phyloP scores from a whole-genome alignment of 2,329 filamentous ascomycete species.

The Thelonectria blattea region DNA sequence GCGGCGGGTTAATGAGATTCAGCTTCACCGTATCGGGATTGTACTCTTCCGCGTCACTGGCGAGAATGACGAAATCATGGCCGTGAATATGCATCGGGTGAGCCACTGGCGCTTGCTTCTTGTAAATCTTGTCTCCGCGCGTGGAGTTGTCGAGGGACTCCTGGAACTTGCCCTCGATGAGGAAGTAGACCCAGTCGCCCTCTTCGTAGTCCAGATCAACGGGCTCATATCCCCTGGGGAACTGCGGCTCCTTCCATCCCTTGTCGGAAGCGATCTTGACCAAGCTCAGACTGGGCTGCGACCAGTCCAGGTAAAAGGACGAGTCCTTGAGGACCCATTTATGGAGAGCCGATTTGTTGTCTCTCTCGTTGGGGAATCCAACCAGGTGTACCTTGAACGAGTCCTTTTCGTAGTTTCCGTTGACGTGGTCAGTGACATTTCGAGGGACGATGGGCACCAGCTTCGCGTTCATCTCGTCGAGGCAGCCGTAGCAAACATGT shows the following conservation, averaged over 20 bases:
- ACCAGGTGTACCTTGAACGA: conserved; percentile 13
- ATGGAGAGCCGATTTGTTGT: background rate
- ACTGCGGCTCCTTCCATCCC: conserved; percentile 5
- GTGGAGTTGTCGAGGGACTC: conserved; percentile 4
- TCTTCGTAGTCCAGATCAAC: background rate
- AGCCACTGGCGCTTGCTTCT: conserved; percentile 3
- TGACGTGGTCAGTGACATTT: background rate
- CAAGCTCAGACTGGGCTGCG: conserved; percentile 10
- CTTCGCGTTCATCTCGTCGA: conserved; percentile 2
- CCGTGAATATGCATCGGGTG: conserved; percentile 38
- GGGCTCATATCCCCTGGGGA: conserved; percentile 12
- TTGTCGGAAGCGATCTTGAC: conserved; percentile 12
- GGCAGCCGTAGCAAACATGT: conserved; percentile 10
- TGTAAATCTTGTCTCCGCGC: background rate
- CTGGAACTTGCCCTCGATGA: conserved; percentile 12
- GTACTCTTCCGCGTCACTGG: conserved; percentile 24
- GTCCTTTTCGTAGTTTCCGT: background rate
- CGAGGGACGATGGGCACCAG: conserved; percentile 2
- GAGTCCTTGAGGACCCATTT: conserved; percentile 16
- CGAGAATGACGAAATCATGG: conserved; percentile 35
- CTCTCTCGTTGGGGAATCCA: conserved; percentile 9
- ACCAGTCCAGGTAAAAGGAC: conserved; percentile 12
- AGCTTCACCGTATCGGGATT: conserved; percentile 18
- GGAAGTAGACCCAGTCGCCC: conserved; percentile 9
- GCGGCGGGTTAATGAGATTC: conserved; percentile 14